Evolutionary conservation across 2,329 filamentous ascomycete species (phyloP), one percentile per base, ranked within the genome.

Genomic region (Rhynchosporium graminicola): DNA sequence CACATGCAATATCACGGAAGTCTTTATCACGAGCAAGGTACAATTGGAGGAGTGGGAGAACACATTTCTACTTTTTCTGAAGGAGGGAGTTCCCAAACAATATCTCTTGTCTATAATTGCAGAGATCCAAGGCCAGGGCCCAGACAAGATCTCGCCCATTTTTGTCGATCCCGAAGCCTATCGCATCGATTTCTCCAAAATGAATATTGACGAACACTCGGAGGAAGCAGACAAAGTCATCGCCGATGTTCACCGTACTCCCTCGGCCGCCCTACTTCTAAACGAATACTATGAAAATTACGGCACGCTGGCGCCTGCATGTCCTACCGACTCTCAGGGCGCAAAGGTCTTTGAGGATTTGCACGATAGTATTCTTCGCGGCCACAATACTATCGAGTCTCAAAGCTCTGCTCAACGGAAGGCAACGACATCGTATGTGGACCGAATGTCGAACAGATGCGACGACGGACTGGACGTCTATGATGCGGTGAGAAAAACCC

Each of bases 281-380:
- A 12, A 40, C 7, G 1, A 42, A n/a, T 54, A 54, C 36, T 40
- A 42, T 33, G 12, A 8, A 15, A 54, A 54, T 9, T 12, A 54
- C 10, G 51, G 51, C 26, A 42, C 15, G 6, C 12, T 54, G 1
- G 51, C 51, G n/a, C 51, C 51, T 42, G n/a, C 20, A 3, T 54
- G 36, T n/a, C 51, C 51, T 15, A n/a, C 10, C n/a, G 40, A 40
- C n/a, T 15, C 20, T 6, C 2, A 42, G 4, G 33, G 40, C 28
- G 51, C 51, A 20, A 54, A 38, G 12, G 10, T 40, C n/a, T 54
- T 42, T 20, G 51, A 54, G 33, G 51, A 54, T 28, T 40, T 40
- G 5, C 51, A 54, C 51, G 10, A 40, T 13, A 36, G 40, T 9
- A 4, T 54, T 42, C 10, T 54, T 33, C 33, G 33, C 4, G 20